Base-by-base conservation (phyloP, 345 rosid species). In the Salix dunnii region DNA sequence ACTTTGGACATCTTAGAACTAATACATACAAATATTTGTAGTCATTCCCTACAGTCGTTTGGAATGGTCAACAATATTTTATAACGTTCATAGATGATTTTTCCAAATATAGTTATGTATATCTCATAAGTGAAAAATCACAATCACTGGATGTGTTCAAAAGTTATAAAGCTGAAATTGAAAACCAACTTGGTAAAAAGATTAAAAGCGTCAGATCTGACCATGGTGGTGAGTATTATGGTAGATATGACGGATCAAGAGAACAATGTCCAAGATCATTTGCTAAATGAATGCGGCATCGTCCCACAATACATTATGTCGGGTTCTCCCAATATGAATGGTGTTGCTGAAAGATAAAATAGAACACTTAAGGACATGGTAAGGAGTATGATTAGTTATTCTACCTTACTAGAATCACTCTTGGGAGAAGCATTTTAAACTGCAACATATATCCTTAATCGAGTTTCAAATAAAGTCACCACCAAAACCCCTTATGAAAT, bases 21-120 rank as follows among this genome's bases (percentile, higher is more conserved):
- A 4, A 78, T 73, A 16, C 43, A 78, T 67, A 78, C 43, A 3
- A 20, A 78, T 36, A 72, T 73, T 53, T 78, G 72, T 78, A 77
- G 69, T 72, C 81, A 13, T 78, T 78, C 46, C 73, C 77, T 38
- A 65, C 5, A 21, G 20, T 35, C 18, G 35, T 6, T 33, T 33
- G 35, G 35, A 33, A 33, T 33, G 35, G 35, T 33, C 6, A 33
- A 33, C 6, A 58, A 58, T 58, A 58, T 6, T 58, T 10, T 17
- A 20, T 58, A 6, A 2, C 5, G n/a, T 58, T 58, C 5, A 58
- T 58, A 58, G 18, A 33, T 33, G 35, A 33, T 33, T 4, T 33
- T 33, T 33, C 35, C 35, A 33, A 4, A 33, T 21, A 58, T 21
- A 23, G 2, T 6, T 21, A 58, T 14, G 6, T 58, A 13, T 58